These are phyloP conservation scores for Phytomonas francai DNA, from an alignment of 208 protist genomes.

Conservation along the genomic window DNA sequence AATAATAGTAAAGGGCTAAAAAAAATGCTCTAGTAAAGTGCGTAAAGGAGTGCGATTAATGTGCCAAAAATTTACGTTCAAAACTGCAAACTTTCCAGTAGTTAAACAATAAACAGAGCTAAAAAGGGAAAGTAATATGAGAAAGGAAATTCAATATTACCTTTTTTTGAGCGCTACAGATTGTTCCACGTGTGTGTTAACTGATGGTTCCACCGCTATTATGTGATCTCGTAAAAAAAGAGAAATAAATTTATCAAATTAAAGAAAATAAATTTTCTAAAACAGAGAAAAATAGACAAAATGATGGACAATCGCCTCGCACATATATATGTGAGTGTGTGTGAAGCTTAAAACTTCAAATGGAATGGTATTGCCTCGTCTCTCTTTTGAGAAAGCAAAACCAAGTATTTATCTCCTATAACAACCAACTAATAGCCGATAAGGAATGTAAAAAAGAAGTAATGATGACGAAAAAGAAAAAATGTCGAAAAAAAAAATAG, in stretches of 20 bases:
- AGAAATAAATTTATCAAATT: neutral
- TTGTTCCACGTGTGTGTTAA: neutral
- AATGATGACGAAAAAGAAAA: neutral
- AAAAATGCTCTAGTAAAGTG: neutral
- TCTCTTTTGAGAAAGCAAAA: constrained; percentile 6
- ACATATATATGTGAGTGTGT: constrained; percentile 2
- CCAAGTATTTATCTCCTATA: neutral
- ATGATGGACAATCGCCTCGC: neutral
- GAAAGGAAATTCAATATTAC: neutral
- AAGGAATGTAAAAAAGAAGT: neutral
- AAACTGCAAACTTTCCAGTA: neutral
- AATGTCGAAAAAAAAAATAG: neutral
- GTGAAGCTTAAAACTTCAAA: neutral
- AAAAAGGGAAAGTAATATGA: neutral
- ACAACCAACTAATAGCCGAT: neutral
- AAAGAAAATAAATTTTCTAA: neutral
- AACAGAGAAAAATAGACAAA: constrained; percentile 6
- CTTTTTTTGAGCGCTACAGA: neutral
- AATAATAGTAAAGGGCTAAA: neutral
- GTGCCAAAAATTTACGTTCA: neutral
- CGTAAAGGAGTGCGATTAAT: neutral
- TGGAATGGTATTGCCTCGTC: neutral
- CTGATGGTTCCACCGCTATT: neutral
- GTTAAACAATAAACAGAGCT: neutral
- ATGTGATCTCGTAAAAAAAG: constrained; percentile 3